Percentiles rank a stretch among this genome's conserved stretches.
Evolutionary conservation across 768 basidiomycete species (phyloP).

Genomic region (Boletales sp.): DNA sequence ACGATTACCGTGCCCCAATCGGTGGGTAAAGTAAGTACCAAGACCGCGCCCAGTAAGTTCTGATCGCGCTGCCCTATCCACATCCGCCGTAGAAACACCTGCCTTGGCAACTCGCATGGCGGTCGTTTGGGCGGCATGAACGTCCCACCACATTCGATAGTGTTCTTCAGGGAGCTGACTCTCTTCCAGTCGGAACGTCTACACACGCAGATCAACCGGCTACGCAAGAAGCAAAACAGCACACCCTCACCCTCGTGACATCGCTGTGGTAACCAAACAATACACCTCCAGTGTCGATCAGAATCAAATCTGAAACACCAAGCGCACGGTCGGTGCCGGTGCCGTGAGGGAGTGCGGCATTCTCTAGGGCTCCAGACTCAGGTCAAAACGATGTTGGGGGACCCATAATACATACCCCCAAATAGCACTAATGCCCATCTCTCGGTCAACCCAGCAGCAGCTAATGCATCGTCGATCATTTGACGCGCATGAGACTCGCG

Average conservation of each 20-base stretch:
- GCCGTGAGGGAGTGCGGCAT: constrained; percentile 86
- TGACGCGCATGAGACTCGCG: constrained; percentile 64
- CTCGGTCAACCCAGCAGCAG: constrained; percentile 53
- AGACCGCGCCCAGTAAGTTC: constrained; percentile 43
- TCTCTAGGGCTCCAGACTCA: constrained; percentile 44
- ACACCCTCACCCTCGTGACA: constrained; percentile 61
- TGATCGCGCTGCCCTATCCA: constrained; percentile 61
- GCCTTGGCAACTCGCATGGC: constrained; percentile 48
- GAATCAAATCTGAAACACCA: constrained; percentile 54
- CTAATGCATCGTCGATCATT: constrained; percentile 57
- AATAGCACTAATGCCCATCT: constrained; percentile 69
- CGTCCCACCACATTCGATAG: constrained; percentile 57
- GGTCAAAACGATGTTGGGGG: neutral
- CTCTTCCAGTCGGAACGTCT: constrained; percentile 64
- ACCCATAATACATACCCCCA: constrained; percentile 51
- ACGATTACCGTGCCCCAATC: constrained; percentile 69
- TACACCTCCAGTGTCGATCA: constrained; percentile 72
- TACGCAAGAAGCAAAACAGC: neutral
- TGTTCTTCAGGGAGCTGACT: constrained; percentile 55
- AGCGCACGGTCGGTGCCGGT: constrained; percentile 66
- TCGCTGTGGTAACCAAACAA: constrained; percentile 78
- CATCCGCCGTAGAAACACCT: constrained; percentile 47
- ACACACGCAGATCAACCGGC: neutral
- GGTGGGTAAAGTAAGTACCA: constrained; percentile 70
- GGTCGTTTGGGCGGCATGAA: constrained; percentile 58